Evolutionary conservation across 345 rosid species (phyloP), one percentile per base, ranked within the genome.

Genomic region (Laguncularia racemosa): DNA sequence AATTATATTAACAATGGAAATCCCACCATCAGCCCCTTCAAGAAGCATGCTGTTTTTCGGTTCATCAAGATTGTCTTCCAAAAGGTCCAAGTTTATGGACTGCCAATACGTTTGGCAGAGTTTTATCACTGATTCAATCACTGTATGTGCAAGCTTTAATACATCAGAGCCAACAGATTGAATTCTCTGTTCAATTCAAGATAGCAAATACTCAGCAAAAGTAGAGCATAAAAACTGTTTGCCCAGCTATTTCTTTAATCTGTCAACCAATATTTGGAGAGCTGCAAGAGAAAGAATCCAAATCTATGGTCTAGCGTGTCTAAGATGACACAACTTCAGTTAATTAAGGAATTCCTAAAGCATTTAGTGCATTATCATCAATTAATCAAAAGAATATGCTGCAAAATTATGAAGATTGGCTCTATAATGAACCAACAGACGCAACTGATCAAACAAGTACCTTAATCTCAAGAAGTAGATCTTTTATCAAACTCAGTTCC

Each of bases 401-500:
- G 40, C 40, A 33, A 33, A 56, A 40, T 43, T 16, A 43, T 43
- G 2, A 9, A 43, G 43, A 18, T 18, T 19, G 33, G 54, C 26
- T 51, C 6, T 14, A 16, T 14, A 14, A 13, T 6, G 26, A 19
- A 15, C 14, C 44, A 56, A 20, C 17, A 44, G n/a, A 26, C 33
- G 23, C 44, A 59, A 40, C 53, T 20, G 10, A 2, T 15, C 51
- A 53, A n/a, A 57, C 18, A 16, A 33, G 57, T 79, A 93, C 99
- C 99, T 85, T 84, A 60, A 62, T 69, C 52, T 80, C 80, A 16
- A 69, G 55, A 51, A 80, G 50, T 48, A 73, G 66, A 52, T 77
- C 84, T 73, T 68, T 86, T 58, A 65, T 73, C 58, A 93, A 65
- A 73, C 75, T 80, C 58, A 89, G 71, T 66, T 70, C 91, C 59